These are phyloP conservation scores for Amanita pallidorosea DNA, from an alignment of 768 basidiomycete genomes.

Conservation along the genomic window DNA sequence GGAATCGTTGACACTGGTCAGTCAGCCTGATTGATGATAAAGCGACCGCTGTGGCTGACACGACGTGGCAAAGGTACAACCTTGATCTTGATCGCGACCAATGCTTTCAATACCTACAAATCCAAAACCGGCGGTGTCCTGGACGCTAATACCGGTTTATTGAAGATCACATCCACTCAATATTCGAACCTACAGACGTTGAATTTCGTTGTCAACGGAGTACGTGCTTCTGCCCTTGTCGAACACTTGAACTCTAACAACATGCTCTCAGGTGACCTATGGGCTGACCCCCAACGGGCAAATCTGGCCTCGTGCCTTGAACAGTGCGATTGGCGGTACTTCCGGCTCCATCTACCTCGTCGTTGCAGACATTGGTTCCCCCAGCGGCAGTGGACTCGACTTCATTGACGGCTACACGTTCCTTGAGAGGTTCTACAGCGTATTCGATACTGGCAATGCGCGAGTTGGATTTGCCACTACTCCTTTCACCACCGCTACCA, in stretches of 20 bases:
- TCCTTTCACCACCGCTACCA: slow-evolving; percentile 24
- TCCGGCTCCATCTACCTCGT: slow-evolving; percentile 43
- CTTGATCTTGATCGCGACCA: slow-evolving; percentile 35
- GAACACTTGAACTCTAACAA: slow-evolving; percentile 18
- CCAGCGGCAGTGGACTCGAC: slow-evolving; percentile 49
- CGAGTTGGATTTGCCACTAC: slow-evolving; percentile 52
- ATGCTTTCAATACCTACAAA: slow-evolving; percentile 33
- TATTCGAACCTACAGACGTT: slow-evolving; percentile 42
- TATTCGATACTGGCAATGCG: slow-evolving; percentile 48
- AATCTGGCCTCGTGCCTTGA: slow-evolving; percentile 56
- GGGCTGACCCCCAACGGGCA: slow-evolving; percentile 55
- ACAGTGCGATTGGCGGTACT: slow-evolving; percentile 45
- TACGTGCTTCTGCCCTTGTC: slow-evolving; percentile 18
- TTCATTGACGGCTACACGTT: slow-evolving; percentile 41
- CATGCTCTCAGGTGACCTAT: slow-evolving; percentile 27
- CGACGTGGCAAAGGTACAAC: slow-evolving; percentile 28
- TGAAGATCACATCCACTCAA: slow-evolving; percentile 39
- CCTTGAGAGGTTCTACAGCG: slow-evolving; percentile 54
- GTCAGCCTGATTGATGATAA: not conserved
- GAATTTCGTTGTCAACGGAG: slow-evolving; percentile 42
- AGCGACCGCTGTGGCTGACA: not conserved
- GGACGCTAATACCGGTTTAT: slow-evolving; percentile 34
- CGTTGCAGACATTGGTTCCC: slow-evolving; percentile 38
- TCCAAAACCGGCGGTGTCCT: slow-evolving; percentile 31
- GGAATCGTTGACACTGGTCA: slow-evolving; percentile 53